Evolutionary conservation across 495 filamentous ascomycete species (phyloP), one percentile per base, ranked within the genome.

Genomic region (Viridothelium virens): DNA sequence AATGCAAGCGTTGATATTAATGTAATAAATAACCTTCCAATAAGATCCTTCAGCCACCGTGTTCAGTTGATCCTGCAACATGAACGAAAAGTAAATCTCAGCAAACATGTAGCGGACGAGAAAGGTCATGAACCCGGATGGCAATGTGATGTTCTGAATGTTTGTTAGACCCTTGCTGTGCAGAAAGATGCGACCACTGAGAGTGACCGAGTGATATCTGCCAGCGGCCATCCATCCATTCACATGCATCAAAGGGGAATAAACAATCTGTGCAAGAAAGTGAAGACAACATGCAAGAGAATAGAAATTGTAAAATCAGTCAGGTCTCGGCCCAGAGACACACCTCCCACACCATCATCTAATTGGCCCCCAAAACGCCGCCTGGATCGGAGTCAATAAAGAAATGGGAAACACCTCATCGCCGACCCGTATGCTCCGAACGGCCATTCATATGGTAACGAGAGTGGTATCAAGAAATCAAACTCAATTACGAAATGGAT

Each of bases 51-150:
- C 33, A 59, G 53, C 53, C 31, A n/a, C 18, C 6, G 5, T 10
- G 53, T 59, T 59, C 53, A 59, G 53, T 59, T 36, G 53, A 14
- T 59, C 53, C 53, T 36, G 53, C 53, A 59, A 59, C 53, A 31
- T 59, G 53, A 59, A 59, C 53, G 36, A 31, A 59, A 36, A 53
- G 16, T 5, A 18, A 36, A 34, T 59, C 36, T 31, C 31, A 59
- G 53, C 53, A 59, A 59, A 59, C 53, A 59, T 59, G 53, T 14
- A 59, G 53, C 31, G 14, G 53, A 59, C 53, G 31, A 59, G 18
- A 59, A 34, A 3, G 53, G 53, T 59, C 53, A 59, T 31, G 31
- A 59, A 59, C 3, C 36, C 7, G 7, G 31, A 36, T 34, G 53
- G 53, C 5, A 59, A 36, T 10, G 53, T 59, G 53, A 59, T 18